Conservation (phyloP, 805 yeast genomes). For the Cyberlindnera americana region DNA sequence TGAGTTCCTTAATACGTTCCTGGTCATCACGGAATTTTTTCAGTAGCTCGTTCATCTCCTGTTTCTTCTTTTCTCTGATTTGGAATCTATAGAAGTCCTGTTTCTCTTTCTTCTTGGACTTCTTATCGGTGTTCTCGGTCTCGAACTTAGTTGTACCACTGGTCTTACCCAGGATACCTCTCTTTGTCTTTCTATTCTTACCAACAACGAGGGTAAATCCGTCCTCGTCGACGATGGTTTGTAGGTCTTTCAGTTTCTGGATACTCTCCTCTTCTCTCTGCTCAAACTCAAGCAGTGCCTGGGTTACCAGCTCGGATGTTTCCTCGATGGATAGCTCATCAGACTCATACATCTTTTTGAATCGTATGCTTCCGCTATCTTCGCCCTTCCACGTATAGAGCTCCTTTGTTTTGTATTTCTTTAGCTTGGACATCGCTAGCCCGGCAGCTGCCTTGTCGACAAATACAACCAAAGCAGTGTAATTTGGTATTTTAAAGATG, state of each 20-base stretch:
- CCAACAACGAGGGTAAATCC: constrained; percentile 93
- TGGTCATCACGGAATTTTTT: constrained; percentile 87
- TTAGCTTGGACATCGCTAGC: constrained; percentile 61
- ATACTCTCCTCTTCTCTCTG: constrained; percentile 59
- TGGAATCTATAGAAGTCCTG: constrained; percentile 95
- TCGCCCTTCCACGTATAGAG: constrained; percentile 29
- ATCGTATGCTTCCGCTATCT: constrained; percentile 37
- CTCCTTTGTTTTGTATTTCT: constrained; percentile 40
- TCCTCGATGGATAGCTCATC: constrained; percentile 44
- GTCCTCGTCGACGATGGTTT: constrained; percentile 78
- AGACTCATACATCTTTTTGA: constrained; percentile 37
- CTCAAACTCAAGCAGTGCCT: constrained; percentile 64
- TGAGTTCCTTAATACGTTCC: constrained; percentile 74
- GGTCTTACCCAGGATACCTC: constrained; percentile 61
- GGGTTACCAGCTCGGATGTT: constrained; percentile 51
- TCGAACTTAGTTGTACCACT: constrained; percentile 37
- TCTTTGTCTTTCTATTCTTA: constrained; percentile 75
- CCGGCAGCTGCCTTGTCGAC: constrained; percentile 66
- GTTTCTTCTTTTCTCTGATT: constrained; percentile 88
- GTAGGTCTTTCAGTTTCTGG: constrained; percentile 51
- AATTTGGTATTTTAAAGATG: constrained; percentile 56
- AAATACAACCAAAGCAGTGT: constrained; percentile 70
- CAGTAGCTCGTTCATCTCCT: constrained; percentile 84
- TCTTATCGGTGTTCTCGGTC: constrained; percentile 33
- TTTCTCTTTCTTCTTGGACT: constrained; percentile 71